Base-by-base conservation (phyloP, 1,284 basidiomycete genomes). In the Cutaneotrichosporon mucoides region DNA sequence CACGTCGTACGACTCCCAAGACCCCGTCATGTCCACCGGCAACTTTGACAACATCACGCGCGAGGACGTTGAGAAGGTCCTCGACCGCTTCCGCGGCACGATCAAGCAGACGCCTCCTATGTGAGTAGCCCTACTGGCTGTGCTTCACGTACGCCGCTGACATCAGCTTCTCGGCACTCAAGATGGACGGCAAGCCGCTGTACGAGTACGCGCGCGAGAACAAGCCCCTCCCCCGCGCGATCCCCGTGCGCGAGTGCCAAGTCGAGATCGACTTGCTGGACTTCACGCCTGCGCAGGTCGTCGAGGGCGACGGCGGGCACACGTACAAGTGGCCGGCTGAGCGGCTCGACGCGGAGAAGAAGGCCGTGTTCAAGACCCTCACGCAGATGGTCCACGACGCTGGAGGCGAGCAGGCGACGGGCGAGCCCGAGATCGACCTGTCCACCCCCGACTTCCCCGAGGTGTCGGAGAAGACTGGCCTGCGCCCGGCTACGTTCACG, bases 121-220 rank as follows among this genome's bases (percentile, higher is more conserved):
- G 93, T 94, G 68, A 63, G 88, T 79, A 4, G 4, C 34, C 44
- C 9, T 33, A 2, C 4, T 40, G 16, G 5, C n/a, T 11, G 10
- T 11, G 4, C 41, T 37, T n/a, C n/a, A n/a, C 9, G 5, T 16
- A 6, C 9, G 2, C 2, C 50, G 37, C 60, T 59, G 49, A 58
- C 49, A 2, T 11, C 66, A 97, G 93, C 74, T 99, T 95, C 79
- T 99, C 95, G 10, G 96, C 96, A 0, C 81, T 99, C 45, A 95
- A 97, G 77, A 99, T 99, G 91, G 93, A 99, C 68, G 96, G 96
- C 2, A 93, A 86, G 77, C 90, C 92, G 1, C 77, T 99, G 36
- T 94, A 99, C 76, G 95, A 99, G 71, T 99, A 99, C 73, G 96
- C 96, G 11, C 85, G 96, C 4, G 84, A 89, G 71, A 89, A 88